Percentiles rank a stretch among this genome's conserved stretches.
Conservation (phyloP, 306 rosid species). For the Medicago truncatula region MtrunA17r5.0-ANR NC_053045.1:59483001-59483500, state of each 20-base stretch:
- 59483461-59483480: background rate
- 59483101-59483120: too few species aligned
- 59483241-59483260: too few species aligned
- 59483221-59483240: too few species aligned
- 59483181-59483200: too few species aligned
- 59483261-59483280: background rate
- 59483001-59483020: slow-evolving; percentile 48
- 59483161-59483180: too few species aligned
- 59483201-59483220: too few species aligned
- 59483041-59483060: slow-evolving; percentile 56
- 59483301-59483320: slow-evolving; percentile 52
- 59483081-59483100: background rate
- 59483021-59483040: slow-evolving; percentile 53
- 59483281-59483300: slow-evolving; percentile 9
- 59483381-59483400: slow-evolving; percentile 41
- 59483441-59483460: slow-evolving; percentile 10
- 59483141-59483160: too few species aligned
- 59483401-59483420: slow-evolving; percentile 47
- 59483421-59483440: slow-evolving; percentile 46
- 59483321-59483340: slow-evolving; percentile 36
- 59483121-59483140: too few species aligned
- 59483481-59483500: slow-evolving; percentile 44
- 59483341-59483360: slow-evolving; percentile 12
- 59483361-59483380: slow-evolving; percentile 45
- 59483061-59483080: slow-evolving; percentile 26